Evolutionary conservation across 495 filamentous ascomycete species (phyloP).

Genomic region (Jackrogersella multiformis): DNA sequence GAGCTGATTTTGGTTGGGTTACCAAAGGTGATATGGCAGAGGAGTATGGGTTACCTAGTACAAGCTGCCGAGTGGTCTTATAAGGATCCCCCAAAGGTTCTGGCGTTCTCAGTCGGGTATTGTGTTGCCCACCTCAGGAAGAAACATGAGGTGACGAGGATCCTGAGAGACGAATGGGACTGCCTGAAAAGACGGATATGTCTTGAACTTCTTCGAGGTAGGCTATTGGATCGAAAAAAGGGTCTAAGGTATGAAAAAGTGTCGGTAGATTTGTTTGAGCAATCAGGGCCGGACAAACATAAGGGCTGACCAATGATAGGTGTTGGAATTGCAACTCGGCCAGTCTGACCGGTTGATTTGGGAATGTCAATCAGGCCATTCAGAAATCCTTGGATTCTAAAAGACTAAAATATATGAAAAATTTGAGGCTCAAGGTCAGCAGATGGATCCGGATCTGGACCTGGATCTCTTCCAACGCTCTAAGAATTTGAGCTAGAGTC

Average conservation of each 20-base stretch:
- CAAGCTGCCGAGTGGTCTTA: not conserved
- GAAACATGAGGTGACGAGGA: not conserved
- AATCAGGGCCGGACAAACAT: conserved; percentile 20
- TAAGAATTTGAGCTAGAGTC: too few relatives aligned
- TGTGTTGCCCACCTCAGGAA: not conserved
- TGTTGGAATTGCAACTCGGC: not conserved
- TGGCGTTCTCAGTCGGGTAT: not conserved
- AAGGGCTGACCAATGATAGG: conserved; percentile 9
- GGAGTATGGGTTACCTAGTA: not conserved
- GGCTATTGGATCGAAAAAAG: not conserved
- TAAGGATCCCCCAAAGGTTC: not conserved
- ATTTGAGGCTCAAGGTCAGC: conserved; percentile 23
- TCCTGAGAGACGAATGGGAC: not conserved
- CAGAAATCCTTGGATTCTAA: not conserved
- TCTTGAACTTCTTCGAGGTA: not conserved
- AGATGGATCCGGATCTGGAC: not conserved
- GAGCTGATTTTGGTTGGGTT: not conserved
- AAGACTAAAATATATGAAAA: conserved; percentile 13
- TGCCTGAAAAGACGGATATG: too few relatives aligned
- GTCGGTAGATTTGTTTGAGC: not conserved
- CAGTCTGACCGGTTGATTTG: not conserved
- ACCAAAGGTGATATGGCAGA: not conserved
- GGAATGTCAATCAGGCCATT: conserved; percentile 24
- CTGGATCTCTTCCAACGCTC: conserved; percentile 16
- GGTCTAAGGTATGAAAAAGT: not conserved